Percentiles rank a stretch among this genome's conserved stretches.
These are phyloP conservation scores for Gracilaria domingensis DNA, from an alignment of 23 red algal genomes.

Conservation along the genomic window DNA sequence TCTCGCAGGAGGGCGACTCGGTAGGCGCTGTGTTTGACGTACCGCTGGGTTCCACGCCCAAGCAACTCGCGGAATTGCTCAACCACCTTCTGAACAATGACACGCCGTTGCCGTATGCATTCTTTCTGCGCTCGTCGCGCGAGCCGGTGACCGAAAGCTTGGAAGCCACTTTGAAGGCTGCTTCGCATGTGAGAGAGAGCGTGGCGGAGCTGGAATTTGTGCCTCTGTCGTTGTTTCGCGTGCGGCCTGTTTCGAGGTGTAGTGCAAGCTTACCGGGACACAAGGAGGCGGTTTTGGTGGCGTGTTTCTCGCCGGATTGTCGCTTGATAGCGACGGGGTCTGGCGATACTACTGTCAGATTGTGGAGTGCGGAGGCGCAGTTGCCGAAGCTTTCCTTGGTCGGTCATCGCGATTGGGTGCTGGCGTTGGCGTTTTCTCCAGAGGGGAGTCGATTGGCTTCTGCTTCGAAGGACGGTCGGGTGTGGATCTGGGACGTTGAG, in stretches of 20 bases:
- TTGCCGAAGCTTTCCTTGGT: constrained; percentile 65
- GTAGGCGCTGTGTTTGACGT: constrained; percentile 61
- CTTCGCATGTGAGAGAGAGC: constrained; percentile 35
- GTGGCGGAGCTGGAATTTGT: constrained; percentile 71
- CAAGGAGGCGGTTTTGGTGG: constrained; percentile 77
- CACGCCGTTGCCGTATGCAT: constrained; percentile 77
- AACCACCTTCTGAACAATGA: constrained; percentile 76
- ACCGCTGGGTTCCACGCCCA: constrained; percentile 64
- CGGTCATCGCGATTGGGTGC: constrained; percentile 89
- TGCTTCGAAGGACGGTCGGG: constrained; percentile 48
- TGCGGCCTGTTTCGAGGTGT: constrained; percentile 83
- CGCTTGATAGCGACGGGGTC: constrained; percentile 72
- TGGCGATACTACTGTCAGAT: constrained; percentile 89
- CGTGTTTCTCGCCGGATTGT: constrained; percentile 86
- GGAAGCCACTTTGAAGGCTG: not conserved
- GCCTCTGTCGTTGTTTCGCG: constrained; percentile 89
- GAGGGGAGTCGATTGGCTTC: constrained; percentile 58
- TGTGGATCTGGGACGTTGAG: constrained; percentile 44
- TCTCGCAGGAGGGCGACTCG: constrained; percentile 45
- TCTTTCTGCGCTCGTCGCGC: constrained; percentile 55
- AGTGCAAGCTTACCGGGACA: constrained; percentile 86
- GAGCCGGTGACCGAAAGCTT: constrained; percentile 7
- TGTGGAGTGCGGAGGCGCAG: constrained; percentile 82
- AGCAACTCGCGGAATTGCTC: constrained; percentile 69
- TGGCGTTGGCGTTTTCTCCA: constrained; percentile 81